Evolutionary conservation across 2,329 filamentous ascomycete genomes (phyloP).

Genomic region (Dactylellina haptotyla): DNA sequence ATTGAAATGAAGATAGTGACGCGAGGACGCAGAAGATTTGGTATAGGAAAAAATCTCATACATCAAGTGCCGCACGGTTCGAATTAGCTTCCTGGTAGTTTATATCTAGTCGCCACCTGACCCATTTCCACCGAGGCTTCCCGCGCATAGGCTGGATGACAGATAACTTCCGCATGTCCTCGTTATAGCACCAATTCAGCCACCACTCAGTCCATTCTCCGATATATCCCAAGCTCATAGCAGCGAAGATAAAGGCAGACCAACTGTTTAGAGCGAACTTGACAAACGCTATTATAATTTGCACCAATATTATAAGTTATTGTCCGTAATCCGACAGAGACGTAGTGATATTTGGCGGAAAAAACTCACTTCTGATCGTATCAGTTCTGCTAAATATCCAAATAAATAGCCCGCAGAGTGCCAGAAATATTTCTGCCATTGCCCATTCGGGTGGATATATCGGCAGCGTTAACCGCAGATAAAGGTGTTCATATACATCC

Average conservation of each 20-base stretch:
- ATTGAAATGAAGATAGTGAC: too few relatives aligned
- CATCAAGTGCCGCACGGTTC: not conserved
- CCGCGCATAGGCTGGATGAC: not conserved
- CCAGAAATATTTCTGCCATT: not conserved
- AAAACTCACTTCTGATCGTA: not conserved
- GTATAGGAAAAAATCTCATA: not conserved
- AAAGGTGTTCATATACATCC: not conserved
- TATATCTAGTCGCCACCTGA: not conserved
- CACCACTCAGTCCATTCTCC: not conserved
- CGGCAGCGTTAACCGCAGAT: not conserved
- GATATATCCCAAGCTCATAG: not conserved
- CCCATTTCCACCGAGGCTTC: not conserved
- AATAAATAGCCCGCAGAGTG: not conserved
- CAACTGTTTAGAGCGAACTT: not conserved
- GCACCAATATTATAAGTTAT: too few relatives aligned
- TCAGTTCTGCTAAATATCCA: not conserved
- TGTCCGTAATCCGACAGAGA: too few relatives aligned
- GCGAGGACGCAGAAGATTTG: not conserved
- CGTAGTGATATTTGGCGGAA: too few relatives aligned
- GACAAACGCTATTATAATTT: not conserved
- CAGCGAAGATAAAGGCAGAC: not conserved
- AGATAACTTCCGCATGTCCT: not conserved
- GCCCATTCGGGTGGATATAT: slow-evolving; percentile 7
- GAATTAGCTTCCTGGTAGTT: not conserved
- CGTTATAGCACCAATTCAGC: slow-evolving; percentile 5